Evolutionary conservation across 2,329 filamentous ascomycete species (phyloP).

Genomic region (Apiospora malaysiana): DNA sequence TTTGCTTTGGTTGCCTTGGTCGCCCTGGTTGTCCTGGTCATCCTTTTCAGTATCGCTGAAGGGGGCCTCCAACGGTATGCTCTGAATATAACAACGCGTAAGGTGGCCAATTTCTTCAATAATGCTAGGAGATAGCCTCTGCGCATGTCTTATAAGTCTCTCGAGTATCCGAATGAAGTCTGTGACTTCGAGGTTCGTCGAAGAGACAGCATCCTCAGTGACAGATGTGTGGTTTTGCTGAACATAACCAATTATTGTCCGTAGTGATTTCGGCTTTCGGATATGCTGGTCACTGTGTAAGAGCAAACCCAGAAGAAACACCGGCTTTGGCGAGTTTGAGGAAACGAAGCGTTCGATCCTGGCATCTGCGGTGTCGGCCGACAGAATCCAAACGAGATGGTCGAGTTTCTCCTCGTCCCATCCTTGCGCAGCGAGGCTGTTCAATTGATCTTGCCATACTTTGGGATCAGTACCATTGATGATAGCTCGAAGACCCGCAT

Average conservation of each 20-base stretch:
- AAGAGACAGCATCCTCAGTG: background rate
- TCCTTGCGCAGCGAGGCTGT: constrained; percentile 40
- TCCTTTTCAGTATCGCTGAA: too few relatives aligned
- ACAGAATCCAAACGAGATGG: constrained; percentile 50
- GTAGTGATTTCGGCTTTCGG: constrained; percentile 34
- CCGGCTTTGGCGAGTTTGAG: constrained; percentile 41
- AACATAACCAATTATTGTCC: background rate
- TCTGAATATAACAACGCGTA: constrained; percentile 38
- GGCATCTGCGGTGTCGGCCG: constrained; percentile 40
- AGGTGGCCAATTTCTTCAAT: constrained; percentile 39
- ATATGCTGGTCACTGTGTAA: constrained; percentile 43
- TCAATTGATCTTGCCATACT: constrained; percentile 41
- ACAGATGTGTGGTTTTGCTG: background rate
- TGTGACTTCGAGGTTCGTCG: background rate
- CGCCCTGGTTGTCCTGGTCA: too few relatives aligned
- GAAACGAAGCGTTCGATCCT: constrained; percentile 44
- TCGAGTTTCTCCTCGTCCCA: constrained; percentile 42
- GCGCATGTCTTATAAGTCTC: constrained; percentile 34
- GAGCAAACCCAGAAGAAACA: constrained; percentile 47
- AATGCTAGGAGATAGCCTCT: constrained; percentile 36
- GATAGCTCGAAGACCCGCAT: constrained; percentile 27
- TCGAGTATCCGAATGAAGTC: constrained; percentile 4
- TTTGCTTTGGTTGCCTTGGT: too few relatives aligned
- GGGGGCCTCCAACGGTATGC: constrained; percentile 29
- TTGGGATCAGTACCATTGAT: constrained; percentile 29